Evolutionary conservation across 495 filamentous ascomycete species (phyloP).

Genomic region (Lasiosphaeria miniovina): DNA sequence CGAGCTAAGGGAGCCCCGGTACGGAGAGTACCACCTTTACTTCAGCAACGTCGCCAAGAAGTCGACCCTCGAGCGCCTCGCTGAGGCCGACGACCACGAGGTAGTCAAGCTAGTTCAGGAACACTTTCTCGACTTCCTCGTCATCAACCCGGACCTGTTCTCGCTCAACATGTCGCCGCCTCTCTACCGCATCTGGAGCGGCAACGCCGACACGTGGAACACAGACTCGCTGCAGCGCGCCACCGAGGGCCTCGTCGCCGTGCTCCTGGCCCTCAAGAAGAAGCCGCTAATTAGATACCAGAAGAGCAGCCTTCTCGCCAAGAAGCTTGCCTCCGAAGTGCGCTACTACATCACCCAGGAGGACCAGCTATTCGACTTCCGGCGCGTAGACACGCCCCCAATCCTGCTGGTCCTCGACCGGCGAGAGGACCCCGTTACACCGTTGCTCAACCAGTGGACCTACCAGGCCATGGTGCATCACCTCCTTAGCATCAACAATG

Average conservation of each 20-base stretch:
- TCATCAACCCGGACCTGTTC: slow-evolving; percentile 92
- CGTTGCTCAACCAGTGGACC: slow-evolving; percentile 93
- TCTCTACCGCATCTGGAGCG: slow-evolving; percentile 72
- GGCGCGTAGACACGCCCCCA: slow-evolving; percentile 90
- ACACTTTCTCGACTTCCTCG: slow-evolving; percentile 91
- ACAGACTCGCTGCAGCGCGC: slow-evolving; percentile 77
- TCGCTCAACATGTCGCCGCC: slow-evolving; percentile 75
- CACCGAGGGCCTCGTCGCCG: slow-evolving; percentile 79
- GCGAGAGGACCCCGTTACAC: slow-evolving; percentile 94
- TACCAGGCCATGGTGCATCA: slow-evolving; percentile 99
- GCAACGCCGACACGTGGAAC: slow-evolving; percentile 85
- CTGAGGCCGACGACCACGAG: slow-evolving; percentile 97
- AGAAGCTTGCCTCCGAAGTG: slow-evolving; percentile 89
- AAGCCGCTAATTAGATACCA: slow-evolving; percentile 92
- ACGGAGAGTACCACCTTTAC: slow-evolving; percentile 95
- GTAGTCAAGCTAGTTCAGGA: slow-evolving; percentile 91
- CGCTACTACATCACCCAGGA: slow-evolving; percentile 92
- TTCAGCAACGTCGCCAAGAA: slow-evolving; percentile 98
- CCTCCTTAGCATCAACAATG: slow-evolving; percentile 87
- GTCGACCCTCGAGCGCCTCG: slow-evolving; percentile 88
- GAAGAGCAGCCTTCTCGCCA: slow-evolving; percentile 84
- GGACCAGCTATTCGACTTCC: slow-evolving; percentile 95
- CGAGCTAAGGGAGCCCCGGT: slow-evolving; percentile 92
- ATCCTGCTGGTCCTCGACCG: slow-evolving; percentile 88
- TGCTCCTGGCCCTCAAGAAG: slow-evolving; percentile 87